phyloP scores from a whole-genome alignment of 1,284 basidiomycete genomes.

The Pseudozyma tsukubaensis region DNA sequence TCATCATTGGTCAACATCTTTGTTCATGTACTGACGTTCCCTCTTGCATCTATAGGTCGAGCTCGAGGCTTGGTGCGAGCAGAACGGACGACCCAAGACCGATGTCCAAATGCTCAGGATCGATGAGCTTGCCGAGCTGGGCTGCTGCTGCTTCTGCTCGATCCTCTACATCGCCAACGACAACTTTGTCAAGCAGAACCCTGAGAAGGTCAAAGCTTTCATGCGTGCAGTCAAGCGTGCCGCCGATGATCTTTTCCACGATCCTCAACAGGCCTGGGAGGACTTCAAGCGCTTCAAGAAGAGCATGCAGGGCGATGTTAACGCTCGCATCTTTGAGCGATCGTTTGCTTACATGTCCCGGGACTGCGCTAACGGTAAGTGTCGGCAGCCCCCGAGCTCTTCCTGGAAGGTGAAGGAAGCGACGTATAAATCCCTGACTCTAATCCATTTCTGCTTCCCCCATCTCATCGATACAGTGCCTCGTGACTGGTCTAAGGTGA shows the following conservation, averaged over 20 bases:
- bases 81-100: constrained; percentile 62
- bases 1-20: neutral
- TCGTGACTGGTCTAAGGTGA: constrained; percentile 66
- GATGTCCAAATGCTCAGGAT: constrained; percentile 70
- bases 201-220: constrained; percentile 68
- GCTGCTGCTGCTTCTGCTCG: constrained; percentile 70
- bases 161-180: constrained; percentile 64
- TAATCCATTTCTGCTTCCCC: constrained; percentile 8
- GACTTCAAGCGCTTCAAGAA: constrained; percentile 68
- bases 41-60: constrained; percentile 36
- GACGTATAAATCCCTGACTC: neutral
- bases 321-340: constrained; percentile 62
- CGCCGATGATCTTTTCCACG: constrained; percentile 65
- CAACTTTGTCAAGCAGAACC: constrained; percentile 62
- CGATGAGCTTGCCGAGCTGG: constrained; percentile 69
- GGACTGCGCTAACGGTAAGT: constrained; percentile 61
- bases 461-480: constrained; percentile 16
- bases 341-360: constrained; percentile 69
- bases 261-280: constrained; percentile 68
- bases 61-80: constrained; percentile 69
- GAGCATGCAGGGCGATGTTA: constrained; percentile 66
- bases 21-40: neutral
- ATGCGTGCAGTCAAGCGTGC: constrained; percentile 70
- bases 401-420: too few relatives aligned
- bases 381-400: neutral